phyloP scores from a whole-genome alignment of 2,329 filamentous ascomycete species.

The Aspergillus niger region DNA sequence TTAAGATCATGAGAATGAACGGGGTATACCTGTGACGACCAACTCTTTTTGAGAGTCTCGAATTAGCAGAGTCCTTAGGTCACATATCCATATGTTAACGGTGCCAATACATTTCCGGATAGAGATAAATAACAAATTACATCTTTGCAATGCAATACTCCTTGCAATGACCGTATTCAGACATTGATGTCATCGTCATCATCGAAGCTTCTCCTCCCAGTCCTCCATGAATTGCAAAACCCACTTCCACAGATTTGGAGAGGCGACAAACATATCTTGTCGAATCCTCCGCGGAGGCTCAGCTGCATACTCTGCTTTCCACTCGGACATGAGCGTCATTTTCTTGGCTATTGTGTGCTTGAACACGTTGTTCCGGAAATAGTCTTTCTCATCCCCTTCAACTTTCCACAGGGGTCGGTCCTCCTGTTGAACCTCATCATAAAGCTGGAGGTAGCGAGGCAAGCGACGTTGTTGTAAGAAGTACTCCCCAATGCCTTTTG shows the following conservation, averaged over 20 bases:
- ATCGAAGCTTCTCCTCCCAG: constrained; percentile 13
- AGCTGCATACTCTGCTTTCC: constrained; percentile 17
- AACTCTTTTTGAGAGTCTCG: no score
- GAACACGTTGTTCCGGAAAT: constrained; percentile 16
- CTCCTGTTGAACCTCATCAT: constrained; percentile 17
- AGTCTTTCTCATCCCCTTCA: constrained; percentile 18
- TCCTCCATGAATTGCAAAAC: constrained; percentile 20
- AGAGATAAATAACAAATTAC: no score
- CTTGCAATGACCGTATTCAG: no score
- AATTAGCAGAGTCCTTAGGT: no score
- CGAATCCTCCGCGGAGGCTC: constrained; percentile 15
- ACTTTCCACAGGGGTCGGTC: constrained; percentile 17
- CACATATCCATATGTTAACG: no score
- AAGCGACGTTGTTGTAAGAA: constrained; percentile 14
- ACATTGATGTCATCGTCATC: neutral
- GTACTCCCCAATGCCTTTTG: constrained; percentile 10
- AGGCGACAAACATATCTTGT: constrained; percentile 23
- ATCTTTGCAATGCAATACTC: no score
- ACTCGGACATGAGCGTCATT: constrained; percentile 22
- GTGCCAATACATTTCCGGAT: no score
- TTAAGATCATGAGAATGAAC: no score
- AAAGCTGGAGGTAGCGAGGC: constrained; percentile 16
- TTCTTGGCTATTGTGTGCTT: constrained; percentile 22
- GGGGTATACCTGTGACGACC: no score
- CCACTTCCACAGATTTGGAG: constrained; percentile 24